These are phyloP conservation scores for Pseudogymnoascus sp. DNA, from an alignment of 2,329 filamentous ascomycete genomes.

Conservation along the genomic window DNA sequence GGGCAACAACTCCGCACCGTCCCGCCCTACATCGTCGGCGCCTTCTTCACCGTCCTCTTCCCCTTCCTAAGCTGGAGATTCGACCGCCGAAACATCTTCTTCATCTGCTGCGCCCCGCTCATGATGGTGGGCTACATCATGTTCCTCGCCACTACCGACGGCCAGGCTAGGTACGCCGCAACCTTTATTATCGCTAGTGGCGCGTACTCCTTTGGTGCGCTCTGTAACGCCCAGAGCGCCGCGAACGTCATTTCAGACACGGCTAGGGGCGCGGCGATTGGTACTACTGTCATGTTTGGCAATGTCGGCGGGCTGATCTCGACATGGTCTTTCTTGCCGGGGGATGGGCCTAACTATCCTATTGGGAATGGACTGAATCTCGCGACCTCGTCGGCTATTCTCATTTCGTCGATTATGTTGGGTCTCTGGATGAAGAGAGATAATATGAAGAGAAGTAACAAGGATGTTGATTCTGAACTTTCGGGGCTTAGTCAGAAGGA, in stretches of 20 bases:
- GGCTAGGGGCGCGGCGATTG: conserved; percentile 57
- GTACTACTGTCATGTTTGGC: conserved; percentile 60
- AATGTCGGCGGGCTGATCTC: conserved; percentile 62
- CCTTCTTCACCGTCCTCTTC: conserved; percentile 54
- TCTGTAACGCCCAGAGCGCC: conserved; percentile 58
- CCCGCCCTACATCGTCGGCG: conserved; percentile 60
- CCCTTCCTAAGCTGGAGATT: conserved; percentile 53
- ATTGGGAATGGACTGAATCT: conserved; percentile 66
- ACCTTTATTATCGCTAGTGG: conserved; percentile 61
- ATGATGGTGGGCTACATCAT: conserved; percentile 63
- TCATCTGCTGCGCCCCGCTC: conserved; percentile 50
- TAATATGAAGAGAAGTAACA: conserved; percentile 48
- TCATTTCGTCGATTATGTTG: conserved; percentile 42
- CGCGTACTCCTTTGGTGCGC: conserved; percentile 53
- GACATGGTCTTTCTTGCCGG: conserved; percentile 56
- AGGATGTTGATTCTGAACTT: conserved; percentile 47
- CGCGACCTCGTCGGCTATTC: conserved; percentile 47
- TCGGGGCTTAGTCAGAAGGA: conserved; percentile 43
- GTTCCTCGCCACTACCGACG: conserved; percentile 50
- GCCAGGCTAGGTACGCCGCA: conserved; percentile 54
- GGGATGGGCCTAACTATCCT: conserved; percentile 55
- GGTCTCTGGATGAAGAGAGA: conserved; percentile 54
- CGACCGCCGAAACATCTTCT: conserved; percentile 51
- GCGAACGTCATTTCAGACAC: conserved; percentile 67
- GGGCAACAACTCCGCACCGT: conserved; percentile 62